Conservation (phyloP, 208 protist species). For the Leishmania guyanensis region DNA sequence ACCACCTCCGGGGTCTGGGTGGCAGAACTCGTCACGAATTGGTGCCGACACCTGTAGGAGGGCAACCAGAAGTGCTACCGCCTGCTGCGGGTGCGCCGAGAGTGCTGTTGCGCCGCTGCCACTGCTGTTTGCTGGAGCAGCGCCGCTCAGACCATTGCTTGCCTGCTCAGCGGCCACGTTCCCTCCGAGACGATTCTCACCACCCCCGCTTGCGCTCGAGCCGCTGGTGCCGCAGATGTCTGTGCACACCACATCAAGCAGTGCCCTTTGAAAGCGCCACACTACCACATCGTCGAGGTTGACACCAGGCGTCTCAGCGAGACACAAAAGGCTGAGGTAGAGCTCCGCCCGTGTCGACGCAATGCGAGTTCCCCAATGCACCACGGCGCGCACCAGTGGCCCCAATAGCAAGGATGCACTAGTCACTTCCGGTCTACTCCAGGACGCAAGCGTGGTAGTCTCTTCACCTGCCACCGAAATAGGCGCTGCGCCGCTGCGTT, state of each 20-base stretch:
- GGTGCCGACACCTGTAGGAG: conserved; percentile 65
- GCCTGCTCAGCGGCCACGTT: not conserved
- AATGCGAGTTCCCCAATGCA: conserved; percentile 59
- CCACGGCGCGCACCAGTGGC: conserved; percentile 53
- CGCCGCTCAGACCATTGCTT: not conserved
- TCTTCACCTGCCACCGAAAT: not conserved
- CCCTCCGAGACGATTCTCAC: not conserved
- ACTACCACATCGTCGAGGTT: conserved; percentile 66
- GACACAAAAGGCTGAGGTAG: conserved; percentile 55
- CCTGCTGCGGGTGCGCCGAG: conserved; percentile 23
- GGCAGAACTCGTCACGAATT: conserved; percentile 74
- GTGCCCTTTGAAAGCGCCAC: conserved; percentile 55
- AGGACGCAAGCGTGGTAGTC: not conserved
- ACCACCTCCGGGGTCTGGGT: conserved; percentile 14
- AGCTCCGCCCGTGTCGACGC: conserved; percentile 50
- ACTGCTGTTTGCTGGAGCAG: not conserved
- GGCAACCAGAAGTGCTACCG: conserved; percentile 58
- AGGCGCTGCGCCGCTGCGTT: not conserved
- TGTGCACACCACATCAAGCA: conserved; percentile 61
- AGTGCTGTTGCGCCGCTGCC: not conserved
- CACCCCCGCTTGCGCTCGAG: not conserved
- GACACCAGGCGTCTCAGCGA: conserved; percentile 63
- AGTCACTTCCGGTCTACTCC: not conserved
- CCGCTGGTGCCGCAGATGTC: conserved; percentile 40
- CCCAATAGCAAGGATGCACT: conserved; percentile 35